These are phyloP conservation scores for Ceratorhiza oryzae-sativae DNA, from an alignment of 1,284 basidiomycete species.

Conservation along the genomic window DNA sequence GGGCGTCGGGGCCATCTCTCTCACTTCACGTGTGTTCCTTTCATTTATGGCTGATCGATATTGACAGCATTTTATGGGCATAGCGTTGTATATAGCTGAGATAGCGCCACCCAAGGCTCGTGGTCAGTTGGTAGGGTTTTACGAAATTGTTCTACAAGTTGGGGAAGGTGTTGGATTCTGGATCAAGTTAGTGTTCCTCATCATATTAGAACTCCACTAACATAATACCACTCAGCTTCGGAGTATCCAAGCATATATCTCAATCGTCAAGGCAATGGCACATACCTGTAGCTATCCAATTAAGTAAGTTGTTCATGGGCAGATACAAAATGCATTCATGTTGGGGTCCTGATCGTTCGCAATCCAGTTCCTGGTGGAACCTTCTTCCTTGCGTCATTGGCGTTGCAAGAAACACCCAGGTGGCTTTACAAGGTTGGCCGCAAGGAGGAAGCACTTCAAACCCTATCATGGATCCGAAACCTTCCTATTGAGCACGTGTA, in stretches of 20 bases:
- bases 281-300: conserved; percentile 60
- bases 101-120: conserved; percentile 57
- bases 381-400: conserved; percentile 54
- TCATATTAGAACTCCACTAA: conserved; percentile 33
- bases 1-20: conserved; percentile 51
- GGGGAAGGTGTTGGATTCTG: conserved; percentile 56
- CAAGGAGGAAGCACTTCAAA: conserved; percentile 52
- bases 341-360: no score
- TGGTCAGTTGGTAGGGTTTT: conserved; percentile 59
- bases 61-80: background rate
- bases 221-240: conserved; percentile 50
- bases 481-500: conserved; percentile 53
- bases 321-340: no score
- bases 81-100: conserved; percentile 56
- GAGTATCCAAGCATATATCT: conserved; percentile 54
- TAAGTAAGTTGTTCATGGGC: conserved; percentile 45
- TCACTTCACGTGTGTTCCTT: conserved; percentile 8
- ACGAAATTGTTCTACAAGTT: conserved; percentile 56
- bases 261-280: conserved; percentile 55
- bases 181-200: conserved; percentile 49
- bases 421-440: conserved; percentile 58
- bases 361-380: conserved; percentile 55
- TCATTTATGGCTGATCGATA: background rate
- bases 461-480: conserved; percentile 54
- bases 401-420: conserved; percentile 59